These are phyloP conservation scores for Ormosia semicastrata DNA, from an alignment of 306 rosid species.

Conservation along the genomic window DNA sequence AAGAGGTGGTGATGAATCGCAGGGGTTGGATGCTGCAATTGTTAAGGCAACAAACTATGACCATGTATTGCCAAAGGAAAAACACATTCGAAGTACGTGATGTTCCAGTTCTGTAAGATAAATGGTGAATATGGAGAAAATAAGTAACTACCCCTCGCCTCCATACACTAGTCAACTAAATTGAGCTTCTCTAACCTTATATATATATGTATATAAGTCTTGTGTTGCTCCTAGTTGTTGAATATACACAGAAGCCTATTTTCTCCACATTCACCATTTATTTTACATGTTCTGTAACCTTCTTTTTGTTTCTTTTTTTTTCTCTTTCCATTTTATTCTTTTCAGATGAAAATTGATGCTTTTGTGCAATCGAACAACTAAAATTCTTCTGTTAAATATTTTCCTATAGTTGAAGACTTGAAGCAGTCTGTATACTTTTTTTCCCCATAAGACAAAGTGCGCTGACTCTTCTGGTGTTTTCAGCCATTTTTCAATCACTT, in stretches of 20 bases:
- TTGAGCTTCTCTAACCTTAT: not conserved
- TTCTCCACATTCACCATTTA: not conserved
- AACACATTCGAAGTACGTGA: constrained; percentile 69
- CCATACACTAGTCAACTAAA: not conserved
- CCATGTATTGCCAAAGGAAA: constrained; percentile 76
- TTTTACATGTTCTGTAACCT: not conserved
- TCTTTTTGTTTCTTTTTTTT: not conserved
- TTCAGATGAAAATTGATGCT: not conserved
- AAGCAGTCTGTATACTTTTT: not conserved
- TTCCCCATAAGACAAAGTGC: not conserved
- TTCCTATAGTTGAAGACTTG: not conserved
- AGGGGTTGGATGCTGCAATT: constrained; percentile 82
- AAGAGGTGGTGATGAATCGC: constrained; percentile 24
- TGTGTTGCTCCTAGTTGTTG: not conserved
- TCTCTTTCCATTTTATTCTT: not conserved
- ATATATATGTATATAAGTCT: not conserved
- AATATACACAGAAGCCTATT: not conserved
- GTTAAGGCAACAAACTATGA: constrained; percentile 71
- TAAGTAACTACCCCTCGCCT: not conserved
- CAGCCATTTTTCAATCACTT: constrained; percentile 78
- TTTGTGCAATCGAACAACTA: not conserved
- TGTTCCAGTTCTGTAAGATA: not conserved
- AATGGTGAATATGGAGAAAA: not conserved
- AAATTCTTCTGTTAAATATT: not conserved
- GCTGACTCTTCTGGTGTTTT: constrained; percentile 26